Base-by-base conservation (phyloP, 2,329 filamentous ascomycete species). In the Cladophialophora yegresii region DNA sequence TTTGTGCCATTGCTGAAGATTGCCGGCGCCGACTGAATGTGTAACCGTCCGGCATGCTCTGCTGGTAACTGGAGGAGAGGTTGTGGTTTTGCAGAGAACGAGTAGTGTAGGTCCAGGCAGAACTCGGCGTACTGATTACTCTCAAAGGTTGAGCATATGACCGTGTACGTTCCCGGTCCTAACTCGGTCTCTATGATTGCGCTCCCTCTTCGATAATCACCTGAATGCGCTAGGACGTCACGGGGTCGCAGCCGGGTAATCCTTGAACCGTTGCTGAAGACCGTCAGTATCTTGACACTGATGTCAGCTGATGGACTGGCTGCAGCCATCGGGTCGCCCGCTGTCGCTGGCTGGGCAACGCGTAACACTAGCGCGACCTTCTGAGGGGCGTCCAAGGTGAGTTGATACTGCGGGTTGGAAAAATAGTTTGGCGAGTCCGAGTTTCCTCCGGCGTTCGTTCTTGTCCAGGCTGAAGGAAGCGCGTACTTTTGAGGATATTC, bases 151-250 rank as follows among this genome's bases (percentile, higher is more conserved):
- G 70, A 71, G 62, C 67, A 70, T 26, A 72, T 71, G 32, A 68
- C 51, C 2, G 70, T 71, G 64, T 98, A 99, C 0, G 82, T 82
- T 0, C 93, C 93, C 0, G 85, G 79, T 45, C 87, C 86, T 20
- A 96, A 78, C 22, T 79, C 72, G 6, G 85, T 78, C 67, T 90
- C 85, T 2, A 89, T 87, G 33, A 92, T 81, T 3, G 90, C 90
- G 73, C 89, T 91, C 30, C 90, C 89, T 30, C 89, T 87, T 55
- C 90, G 87, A 77, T 99, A 97, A 70, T 96, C 92, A n/a, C 91
- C 91, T 36, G 91, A 96, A 62, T 91, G 89, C 23, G 85, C 85
- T 26, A 96, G 84, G 45, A 98, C 86, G 73, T 97, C 93, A 70
- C 90, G 87, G 58, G 69, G 86, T 82, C 55, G 87, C 16, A 96